These are phyloP conservation scores for Arabidopsis arenosa DNA, from an alignment of 345 rosid species.

Conservation along the genomic window DNA sequence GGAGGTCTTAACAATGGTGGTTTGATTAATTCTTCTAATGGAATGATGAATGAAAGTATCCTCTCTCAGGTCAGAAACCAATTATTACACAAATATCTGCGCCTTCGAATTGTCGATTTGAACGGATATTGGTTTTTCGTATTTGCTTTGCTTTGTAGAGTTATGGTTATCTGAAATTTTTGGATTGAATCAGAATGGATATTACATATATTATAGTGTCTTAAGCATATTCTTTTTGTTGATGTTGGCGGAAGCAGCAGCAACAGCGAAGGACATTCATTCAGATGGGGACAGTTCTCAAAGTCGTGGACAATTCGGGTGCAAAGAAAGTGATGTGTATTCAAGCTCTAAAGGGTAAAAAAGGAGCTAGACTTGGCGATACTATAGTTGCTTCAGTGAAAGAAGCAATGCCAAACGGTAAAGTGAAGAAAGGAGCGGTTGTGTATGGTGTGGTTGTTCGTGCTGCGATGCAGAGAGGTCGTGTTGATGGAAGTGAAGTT, in stretches of 20 bases:
- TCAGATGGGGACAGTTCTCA: slow-evolving; percentile 88
- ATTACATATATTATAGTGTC: too few species aligned
- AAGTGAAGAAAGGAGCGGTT: slow-evolving; percentile 92
- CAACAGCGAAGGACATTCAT: slow-evolving; percentile 81
- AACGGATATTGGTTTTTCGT: not conserved
- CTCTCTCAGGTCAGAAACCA: slow-evolving; percentile 55
- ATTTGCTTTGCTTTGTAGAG: not conserved
- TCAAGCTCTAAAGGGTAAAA: slow-evolving; percentile 74
- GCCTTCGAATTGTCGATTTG: not conserved
- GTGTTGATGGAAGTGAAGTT: slow-evolving; percentile 87
- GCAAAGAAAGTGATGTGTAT: slow-evolving; percentile 93
- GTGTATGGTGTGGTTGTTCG: slow-evolving; percentile 82
- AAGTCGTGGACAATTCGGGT: slow-evolving; percentile 90
- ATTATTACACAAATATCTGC: not conserved
- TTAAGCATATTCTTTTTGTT: not conserved
- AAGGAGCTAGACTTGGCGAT: slow-evolving; percentile 86
- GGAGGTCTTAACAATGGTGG: slow-evolving; percentile 54
- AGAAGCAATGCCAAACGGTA: slow-evolving; percentile 92
- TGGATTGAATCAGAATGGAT: not conserved
- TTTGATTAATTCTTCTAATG: slow-evolving; percentile 44
- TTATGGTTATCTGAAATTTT: not conserved
- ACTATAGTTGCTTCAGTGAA: slow-evolving; percentile 84
- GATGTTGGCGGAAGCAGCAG: slow-evolving; percentile 28
- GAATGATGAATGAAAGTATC: slow-evolving; percentile 40
- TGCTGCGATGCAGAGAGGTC: slow-evolving; percentile 90